Conservation (phyloP, 2,329 filamentous ascomycete species). For the Curvularia lunata region DNA sequence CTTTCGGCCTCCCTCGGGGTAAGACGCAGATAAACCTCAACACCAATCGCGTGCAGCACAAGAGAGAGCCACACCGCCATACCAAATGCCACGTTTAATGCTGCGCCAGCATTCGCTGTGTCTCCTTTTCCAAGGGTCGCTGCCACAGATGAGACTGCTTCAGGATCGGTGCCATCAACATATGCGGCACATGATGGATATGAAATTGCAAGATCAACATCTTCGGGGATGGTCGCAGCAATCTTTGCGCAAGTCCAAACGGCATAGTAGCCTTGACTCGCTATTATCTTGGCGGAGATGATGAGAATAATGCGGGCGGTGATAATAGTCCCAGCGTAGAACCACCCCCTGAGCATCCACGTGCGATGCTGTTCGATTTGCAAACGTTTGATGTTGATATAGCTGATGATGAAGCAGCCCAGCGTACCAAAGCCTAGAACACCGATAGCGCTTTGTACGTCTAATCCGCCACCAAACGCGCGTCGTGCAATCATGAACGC, state of each 20-base stretch:
- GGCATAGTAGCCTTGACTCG: constrained; percentile 44
- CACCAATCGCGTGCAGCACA: constrained; percentile 54
- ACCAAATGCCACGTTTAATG: constrained; percentile 59
- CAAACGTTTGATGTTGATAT: constrained; percentile 63
- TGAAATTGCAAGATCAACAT: constrained; percentile 10
- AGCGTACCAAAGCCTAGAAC: constrained; percentile 56
- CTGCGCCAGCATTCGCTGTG: constrained; percentile 50
- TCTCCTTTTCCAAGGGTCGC: constrained; percentile 34
- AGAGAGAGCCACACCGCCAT: constrained; percentile 62
- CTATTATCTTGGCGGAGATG: constrained; percentile 52
- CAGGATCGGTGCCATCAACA: constrained; percentile 43
- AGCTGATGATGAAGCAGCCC: constrained; percentile 55
- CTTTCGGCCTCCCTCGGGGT: constrained; percentile 63
- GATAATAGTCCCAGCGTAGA: constrained; percentile 59
- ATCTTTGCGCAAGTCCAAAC: constrained; percentile 59
- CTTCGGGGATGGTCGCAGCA: constrained; percentile 42
- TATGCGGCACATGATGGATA: constrained; percentile 58
- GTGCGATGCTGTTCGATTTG: constrained; percentile 57
- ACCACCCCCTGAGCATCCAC: constrained; percentile 42
- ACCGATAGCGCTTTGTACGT: constrained; percentile 56
- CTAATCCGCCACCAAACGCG: constrained; percentile 62
- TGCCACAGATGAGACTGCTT: constrained; percentile 27
- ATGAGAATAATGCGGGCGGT: constrained; percentile 59
- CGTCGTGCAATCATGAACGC: constrained; percentile 61
- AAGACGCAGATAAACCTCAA: constrained; percentile 50